A percentile compares a stretch with the other conserved stretches of the same genome.
phyloP scores from a whole-genome alignment of 805 yeast genomes.

The Spencermartinsiella europaea region DNA sequence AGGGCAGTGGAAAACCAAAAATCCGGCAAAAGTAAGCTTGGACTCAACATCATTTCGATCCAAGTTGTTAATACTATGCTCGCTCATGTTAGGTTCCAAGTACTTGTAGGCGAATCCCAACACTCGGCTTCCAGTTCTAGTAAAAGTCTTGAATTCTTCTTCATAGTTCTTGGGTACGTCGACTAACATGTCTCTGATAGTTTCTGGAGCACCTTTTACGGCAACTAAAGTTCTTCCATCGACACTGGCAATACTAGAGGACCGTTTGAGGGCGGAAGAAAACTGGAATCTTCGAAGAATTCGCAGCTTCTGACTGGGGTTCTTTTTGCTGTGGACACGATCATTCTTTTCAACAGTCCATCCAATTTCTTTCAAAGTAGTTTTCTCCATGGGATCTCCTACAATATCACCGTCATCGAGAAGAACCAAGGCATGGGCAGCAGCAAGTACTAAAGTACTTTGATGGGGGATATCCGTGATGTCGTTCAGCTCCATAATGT shows the following conservation, averaged over 20 bases:
- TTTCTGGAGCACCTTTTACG: slow-evolving; percentile 98
- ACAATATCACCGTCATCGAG: slow-evolving; percentile 96
- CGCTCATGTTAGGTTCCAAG: slow-evolving; percentile 47
- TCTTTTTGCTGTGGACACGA: slow-evolving; percentile 47
- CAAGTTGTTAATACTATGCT: slow-evolving; percentile 50
- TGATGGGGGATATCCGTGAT: slow-evolving; percentile 61
- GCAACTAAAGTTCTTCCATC: slow-evolving; percentile 63
- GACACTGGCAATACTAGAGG: slow-evolving; percentile 72
- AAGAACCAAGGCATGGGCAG: slow-evolving; percentile 93
- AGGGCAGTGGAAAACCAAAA: slow-evolving; percentile 95
- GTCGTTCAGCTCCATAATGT: slow-evolving; percentile 50
- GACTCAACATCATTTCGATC: slow-evolving; percentile 75
- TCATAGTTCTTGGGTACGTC: slow-evolving; percentile 76
- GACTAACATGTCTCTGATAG: slow-evolving; percentile 70
- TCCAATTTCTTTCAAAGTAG: slow-evolving; percentile 79
- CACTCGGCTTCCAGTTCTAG: slow-evolving; percentile 95
- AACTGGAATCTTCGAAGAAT: slow-evolving; percentile 94
- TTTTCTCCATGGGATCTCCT: slow-evolving; percentile 99
- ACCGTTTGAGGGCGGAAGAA: slow-evolving; percentile 91
- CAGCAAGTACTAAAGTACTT: slow-evolving; percentile 73
- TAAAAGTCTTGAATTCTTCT: slow-evolving; percentile 78
- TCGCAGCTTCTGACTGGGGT: slow-evolving; percentile 45
- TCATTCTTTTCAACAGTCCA: slow-evolving; percentile 83
- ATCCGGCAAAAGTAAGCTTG: slow-evolving; percentile 77
- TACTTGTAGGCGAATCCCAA: slow-evolving; percentile 87